phyloP scores from a whole-genome alignment of 176 grass and related monocot species.

The Melocanna baccifera region DNA sequence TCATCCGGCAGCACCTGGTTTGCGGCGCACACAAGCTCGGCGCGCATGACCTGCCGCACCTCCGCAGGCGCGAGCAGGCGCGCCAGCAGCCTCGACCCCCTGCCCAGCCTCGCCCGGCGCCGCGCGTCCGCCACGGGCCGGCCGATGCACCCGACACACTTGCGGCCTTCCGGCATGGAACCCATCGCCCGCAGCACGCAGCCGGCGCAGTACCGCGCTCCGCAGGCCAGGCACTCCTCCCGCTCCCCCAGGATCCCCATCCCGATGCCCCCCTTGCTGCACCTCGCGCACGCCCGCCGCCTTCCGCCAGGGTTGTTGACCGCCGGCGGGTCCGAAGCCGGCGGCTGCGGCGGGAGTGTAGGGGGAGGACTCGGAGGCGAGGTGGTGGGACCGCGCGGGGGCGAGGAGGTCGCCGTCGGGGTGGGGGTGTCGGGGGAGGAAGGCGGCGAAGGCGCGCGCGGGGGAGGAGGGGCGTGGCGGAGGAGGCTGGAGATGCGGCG shows the following conservation, averaged over 20 bases:
- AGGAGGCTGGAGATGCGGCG: slow-evolving; percentile 25
- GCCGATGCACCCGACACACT: slow-evolving; percentile 63
- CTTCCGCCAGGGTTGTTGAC: background rate
- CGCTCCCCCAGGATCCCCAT: slow-evolving; percentile 44
- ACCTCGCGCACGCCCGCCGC: slow-evolving; percentile 49
- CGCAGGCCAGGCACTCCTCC: slow-evolving; percentile 60
- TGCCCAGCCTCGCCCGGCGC: slow-evolving; percentile 47
- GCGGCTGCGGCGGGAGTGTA: too few relatives aligned
- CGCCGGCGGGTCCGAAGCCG: slow-evolving; percentile 23
- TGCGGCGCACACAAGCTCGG: slow-evolving; percentile 50
- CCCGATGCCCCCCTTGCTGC: slow-evolving; percentile 52
- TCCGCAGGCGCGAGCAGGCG: slow-evolving; percentile 49
- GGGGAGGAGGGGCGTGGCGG: background rate
- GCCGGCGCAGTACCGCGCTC: slow-evolving; percentile 50
- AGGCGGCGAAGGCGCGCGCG: background rate
- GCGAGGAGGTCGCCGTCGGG: background rate
- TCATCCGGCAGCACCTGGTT: slow-evolving; percentile 56
- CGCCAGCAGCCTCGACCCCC: slow-evolving; percentile 48
- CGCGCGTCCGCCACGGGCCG: slow-evolving; percentile 30
- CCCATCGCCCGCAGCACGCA: slow-evolving; percentile 63
- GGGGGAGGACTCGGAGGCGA: background rate
- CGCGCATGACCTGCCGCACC: slow-evolving; percentile 51
- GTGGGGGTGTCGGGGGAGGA: slow-evolving; percentile 35
- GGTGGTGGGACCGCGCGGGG: background rate
- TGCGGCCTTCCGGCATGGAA: slow-evolving; percentile 73